Evolutionary conservation across 768 basidiomycete genomes (phyloP).

Genomic region (Rubroboletus pulcherrimus): DNA sequence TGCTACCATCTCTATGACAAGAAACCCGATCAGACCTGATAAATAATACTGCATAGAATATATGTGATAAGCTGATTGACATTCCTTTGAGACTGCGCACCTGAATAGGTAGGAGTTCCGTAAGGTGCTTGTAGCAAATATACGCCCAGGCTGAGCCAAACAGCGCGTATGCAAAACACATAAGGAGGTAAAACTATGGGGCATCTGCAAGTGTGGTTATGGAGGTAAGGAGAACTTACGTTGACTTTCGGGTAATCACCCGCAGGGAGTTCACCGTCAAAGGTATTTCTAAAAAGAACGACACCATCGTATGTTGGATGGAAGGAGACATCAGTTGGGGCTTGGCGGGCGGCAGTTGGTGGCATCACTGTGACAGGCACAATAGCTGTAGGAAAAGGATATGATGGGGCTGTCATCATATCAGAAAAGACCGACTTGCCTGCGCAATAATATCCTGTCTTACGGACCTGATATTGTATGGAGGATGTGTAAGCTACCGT

Average conservation of each 20-base stretch:
- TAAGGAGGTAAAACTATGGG: constrained; percentile 76
- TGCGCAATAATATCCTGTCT: constrained; percentile 95
- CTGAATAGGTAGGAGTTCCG: constrained; percentile 87
- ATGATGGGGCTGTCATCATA: neutral
- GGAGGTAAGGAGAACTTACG: constrained; percentile 44
- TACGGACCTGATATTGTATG: constrained; percentile 77
- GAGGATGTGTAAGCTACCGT: constrained; percentile 60
- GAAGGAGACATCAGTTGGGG: constrained; percentile 48
- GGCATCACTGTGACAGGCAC: constrained; percentile 84
- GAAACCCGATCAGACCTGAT: constrained; percentile 78
- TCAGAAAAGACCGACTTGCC: constrained; percentile 50
- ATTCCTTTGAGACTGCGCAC: constrained; percentile 36
- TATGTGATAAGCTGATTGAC: constrained; percentile 1
- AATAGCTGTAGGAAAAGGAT: constrained; percentile 50
- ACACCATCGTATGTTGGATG: constrained; percentile 78
- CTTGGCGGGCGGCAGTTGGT: constrained; percentile 30
- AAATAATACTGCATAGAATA: constrained; percentile 69
- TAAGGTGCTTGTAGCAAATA: constrained; percentile 74
- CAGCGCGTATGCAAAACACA: constrained; percentile 75
- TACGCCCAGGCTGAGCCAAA: constrained; percentile 76
- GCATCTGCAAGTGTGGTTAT: neutral
- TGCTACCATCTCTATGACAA: constrained; percentile 92
- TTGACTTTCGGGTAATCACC: constrained; percentile 97
- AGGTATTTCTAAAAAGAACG: constrained; percentile 84
- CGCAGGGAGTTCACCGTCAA: constrained; percentile 84